Base-by-base conservation (phyloP, 2,329 filamentous ascomycete genomes). In the Pseudogymnoascus sp. region DNA sequence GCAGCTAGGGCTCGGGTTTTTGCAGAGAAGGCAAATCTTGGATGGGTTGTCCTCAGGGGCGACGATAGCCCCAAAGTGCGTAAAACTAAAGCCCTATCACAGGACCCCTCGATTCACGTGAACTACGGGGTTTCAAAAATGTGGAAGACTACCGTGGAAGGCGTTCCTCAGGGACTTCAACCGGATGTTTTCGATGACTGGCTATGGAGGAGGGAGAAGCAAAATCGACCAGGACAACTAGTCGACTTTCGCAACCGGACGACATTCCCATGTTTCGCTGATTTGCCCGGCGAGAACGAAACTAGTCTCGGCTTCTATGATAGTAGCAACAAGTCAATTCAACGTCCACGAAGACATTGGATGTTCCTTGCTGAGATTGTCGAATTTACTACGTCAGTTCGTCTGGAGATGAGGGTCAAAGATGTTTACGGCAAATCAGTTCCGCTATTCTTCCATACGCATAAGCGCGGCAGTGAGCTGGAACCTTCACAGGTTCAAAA, bases 1-100 rank as follows among this genome's bases (percentile, higher is more conserved):
- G 61, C 72, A 22, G 71, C 68, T 30, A 72, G 73, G 64, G 73
- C 62, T 63, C 64, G 65, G 6, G 62, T 73, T 39, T 74, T 75
- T 39, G 64, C 62, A 5, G 62, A 70, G 61, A 63, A 61, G 49
- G 68, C 67, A 19, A 61, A 28, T 38, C 61, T 45, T 66, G 60
- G 23, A n/a, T 69, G 64, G 62, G 60, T 6, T 45, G 12, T 45
- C 5, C 22, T 45, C 5, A 6, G 12, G n/a, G 67, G 67, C 5
- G 49, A 52, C 16, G 66, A 69, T 36, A 64, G 66, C 62, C 30
- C 35, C 11, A 5, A 62, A 42, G 62, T 60, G 6, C 42, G 66
- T 12, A 36, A 65, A 23, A 38, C 64, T 42, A 39, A 23, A 61
- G 30, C 45, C 49, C 58, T 69, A 25, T 39, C 63, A 5, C 42